These are phyloP conservation scores for Emericellopsis cladophorae DNA, from an alignment of 2,329 filamentous ascomycete species.

Conservation along the genomic window DNA sequence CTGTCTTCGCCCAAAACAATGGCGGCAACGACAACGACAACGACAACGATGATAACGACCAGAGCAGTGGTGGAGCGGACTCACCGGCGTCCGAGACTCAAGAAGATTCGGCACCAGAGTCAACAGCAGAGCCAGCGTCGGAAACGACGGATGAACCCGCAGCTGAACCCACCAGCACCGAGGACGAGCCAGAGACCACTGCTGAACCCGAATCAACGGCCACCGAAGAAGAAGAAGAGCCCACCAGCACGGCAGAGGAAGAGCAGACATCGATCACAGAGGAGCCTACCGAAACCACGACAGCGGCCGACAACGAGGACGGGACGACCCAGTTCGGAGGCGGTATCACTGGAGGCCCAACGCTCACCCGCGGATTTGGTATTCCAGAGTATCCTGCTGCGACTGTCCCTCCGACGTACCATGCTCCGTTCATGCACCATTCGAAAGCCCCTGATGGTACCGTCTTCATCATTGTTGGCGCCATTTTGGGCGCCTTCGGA, in stretches of 20 bases:
- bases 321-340: neutral
- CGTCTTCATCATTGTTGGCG: slow-evolving; percentile 90
- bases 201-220: slow-evolving; percentile 1
- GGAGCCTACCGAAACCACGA: slow-evolving; percentile 4
- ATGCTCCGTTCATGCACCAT: slow-evolving; percentile 85
- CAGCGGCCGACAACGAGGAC: slow-evolving; percentile 4
- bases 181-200: neutral
- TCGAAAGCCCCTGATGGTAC: slow-evolving; percentile 81
- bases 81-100: neutral
- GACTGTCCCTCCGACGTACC: slow-evolving; percentile 67
- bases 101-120: neutral
- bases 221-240: neutral
- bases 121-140: neutral
- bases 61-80: neutral
- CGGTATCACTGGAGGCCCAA: slow-evolving; percentile 23
- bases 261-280: slow-evolving; percentile 2
- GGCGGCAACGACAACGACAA: slow-evolving; percentile 7
- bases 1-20: slow-evolving; percentile 19
- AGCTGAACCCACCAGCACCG: neutral
- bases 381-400: slow-evolving; percentile 54
- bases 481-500: slow-evolving; percentile 72
- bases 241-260: slow-evolving; percentile 4
- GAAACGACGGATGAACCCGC: neutral
- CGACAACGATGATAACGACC: neutral
- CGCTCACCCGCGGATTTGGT: slow-evolving; percentile 22